Evolutionary conservation across 2,329 filamentous ascomycete genomes (phyloP).

Genomic region (Diaporthe humulicola): DNA sequence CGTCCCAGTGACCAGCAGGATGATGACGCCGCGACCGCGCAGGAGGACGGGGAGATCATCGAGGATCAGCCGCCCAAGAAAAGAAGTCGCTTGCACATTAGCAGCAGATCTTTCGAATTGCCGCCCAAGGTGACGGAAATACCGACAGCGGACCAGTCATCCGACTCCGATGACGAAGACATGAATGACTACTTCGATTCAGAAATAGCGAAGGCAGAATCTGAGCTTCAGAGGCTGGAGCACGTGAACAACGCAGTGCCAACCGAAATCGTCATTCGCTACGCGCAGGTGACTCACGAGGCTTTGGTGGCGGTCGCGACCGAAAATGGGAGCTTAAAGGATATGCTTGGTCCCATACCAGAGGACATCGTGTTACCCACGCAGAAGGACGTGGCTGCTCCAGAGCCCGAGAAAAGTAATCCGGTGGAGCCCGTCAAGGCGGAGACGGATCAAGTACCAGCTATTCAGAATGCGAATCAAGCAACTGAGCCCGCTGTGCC

Average conservation of each 20-base stretch:
- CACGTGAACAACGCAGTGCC: constrained; percentile 53
- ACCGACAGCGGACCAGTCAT: constrained; percentile 57
- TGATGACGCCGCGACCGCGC: constrained; percentile 32
- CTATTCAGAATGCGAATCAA: constrained; percentile 24
- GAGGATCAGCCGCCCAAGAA: constrained; percentile 41
- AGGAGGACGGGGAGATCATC: constrained; percentile 39
- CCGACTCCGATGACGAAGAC: constrained; percentile 69
- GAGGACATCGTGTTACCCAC: constrained; percentile 46
- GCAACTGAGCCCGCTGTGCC: constrained; percentile 40
- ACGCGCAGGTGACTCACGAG: constrained; percentile 62
- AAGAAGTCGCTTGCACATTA: constrained; percentile 47
- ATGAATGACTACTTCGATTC: constrained; percentile 69
- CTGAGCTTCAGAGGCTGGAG: constrained; percentile 62
- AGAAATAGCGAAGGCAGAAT: constrained; percentile 65
- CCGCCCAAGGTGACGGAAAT: constrained; percentile 52
- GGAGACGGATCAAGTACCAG: constrained; percentile 18
- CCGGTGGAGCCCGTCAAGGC: constrained; percentile 20
- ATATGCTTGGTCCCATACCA: constrained; percentile 59
- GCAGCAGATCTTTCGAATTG: constrained; percentile 54
- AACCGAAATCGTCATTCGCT: constrained; percentile 59
- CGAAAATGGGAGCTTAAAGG: constrained; percentile 57
- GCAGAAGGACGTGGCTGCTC: constrained; percentile 24
- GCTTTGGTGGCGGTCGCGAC: constrained; percentile 62
- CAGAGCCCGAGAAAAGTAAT: constrained; percentile 43
- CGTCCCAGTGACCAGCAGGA: constrained; percentile 32